These are phyloP conservation scores for Aspergillus pseudoterreus DNA, from an alignment of 2,329 filamentous ascomycete species.

Conservation along the genomic window DNA sequence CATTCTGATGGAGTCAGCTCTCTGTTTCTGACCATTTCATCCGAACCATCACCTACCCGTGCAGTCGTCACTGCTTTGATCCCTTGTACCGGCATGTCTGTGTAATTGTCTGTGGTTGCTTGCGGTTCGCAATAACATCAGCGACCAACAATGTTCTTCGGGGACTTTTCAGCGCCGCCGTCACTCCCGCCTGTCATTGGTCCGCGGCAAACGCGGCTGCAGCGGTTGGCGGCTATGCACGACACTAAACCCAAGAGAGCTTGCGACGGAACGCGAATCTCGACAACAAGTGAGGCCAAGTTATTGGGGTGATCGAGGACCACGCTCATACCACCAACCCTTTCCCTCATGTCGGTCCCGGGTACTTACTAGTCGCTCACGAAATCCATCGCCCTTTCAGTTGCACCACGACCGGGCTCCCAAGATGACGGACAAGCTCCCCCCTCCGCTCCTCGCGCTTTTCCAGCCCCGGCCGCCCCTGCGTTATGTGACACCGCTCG, in stretches of 20 bases:
- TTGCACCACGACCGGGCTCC: constrained; percentile 8
- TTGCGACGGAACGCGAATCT: constrained; percentile 19
- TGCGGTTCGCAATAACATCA: neutral
- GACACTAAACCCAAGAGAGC: constrained; percentile 4
- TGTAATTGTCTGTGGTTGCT: constrained; percentile 10
- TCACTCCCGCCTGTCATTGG: constrained; percentile 22
- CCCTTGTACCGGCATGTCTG: constrained; percentile 44
- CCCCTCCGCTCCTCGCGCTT: constrained; percentile 84
- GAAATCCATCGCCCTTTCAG: constrained; percentile 12
- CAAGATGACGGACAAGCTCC: constrained; percentile 92
- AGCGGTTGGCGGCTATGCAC: constrained; percentile 15
- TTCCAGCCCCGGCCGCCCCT: constrained; percentile 92
- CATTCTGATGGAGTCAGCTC: constrained; percentile 62
- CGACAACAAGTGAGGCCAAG: constrained; percentile 4
- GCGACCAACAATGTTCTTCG: constrained; percentile 6
- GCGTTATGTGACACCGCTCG: constrained; percentile 79
- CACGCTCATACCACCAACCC: neutral
- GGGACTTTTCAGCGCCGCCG: constrained; percentile 25
- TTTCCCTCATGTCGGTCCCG: neutral
- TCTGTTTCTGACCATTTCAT: neutral
- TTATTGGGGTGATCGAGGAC: neutral
- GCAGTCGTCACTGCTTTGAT: constrained; percentile 53
- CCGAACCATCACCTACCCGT: constrained; percentile 44
- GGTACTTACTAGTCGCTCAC: constrained; percentile 14
- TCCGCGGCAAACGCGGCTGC: constrained; percentile 20